Conservation (phyloP, 768 basidiomycete species). For the Mycena venus region DNA sequence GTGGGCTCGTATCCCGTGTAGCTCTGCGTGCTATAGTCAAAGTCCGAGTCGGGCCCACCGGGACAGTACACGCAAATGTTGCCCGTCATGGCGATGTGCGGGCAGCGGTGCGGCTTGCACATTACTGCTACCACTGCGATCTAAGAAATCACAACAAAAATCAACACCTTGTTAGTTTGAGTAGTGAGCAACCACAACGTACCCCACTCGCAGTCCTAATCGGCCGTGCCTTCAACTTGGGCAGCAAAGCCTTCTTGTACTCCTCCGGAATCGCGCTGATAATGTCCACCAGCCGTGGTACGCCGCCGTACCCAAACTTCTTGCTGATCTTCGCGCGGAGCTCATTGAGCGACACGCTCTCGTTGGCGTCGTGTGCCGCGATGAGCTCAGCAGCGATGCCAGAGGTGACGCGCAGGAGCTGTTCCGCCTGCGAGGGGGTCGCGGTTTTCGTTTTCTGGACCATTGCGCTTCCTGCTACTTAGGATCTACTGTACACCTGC, state of each 20-base stretch:
- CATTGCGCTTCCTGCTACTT: conserved; percentile 65
- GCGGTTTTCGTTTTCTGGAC: conserved; percentile 40
- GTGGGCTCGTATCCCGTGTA: conserved; percentile 97
- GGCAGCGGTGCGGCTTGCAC: conserved; percentile 99
- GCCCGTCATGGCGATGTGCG: conserved; percentile 99
- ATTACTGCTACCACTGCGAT: conserved; percentile 99
- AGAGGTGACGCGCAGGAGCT: conserved; percentile 90
- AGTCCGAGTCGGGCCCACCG: conserved; percentile 98
- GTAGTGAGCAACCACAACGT: conserved; percentile 68
- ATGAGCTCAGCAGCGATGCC: conserved; percentile 96
- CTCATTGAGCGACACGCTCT: conserved; percentile 88
- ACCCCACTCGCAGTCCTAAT: conserved; percentile 98
- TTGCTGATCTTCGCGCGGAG: conserved; percentile 91
- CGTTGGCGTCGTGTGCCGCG: conserved; percentile 83
- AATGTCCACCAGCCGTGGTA: conserved; percentile 96
- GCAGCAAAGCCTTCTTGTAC: conserved; percentile 91
- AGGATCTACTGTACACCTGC: too few relatives aligned
- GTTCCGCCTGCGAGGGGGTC: conserved; percentile 91
- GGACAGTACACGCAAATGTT: conserved; percentile 99
- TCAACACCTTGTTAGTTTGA: too few relatives aligned
- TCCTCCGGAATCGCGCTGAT: conserved; percentile 99
- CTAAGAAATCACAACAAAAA: conserved; percentile 75
- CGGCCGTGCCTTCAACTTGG: conserved; percentile 92
- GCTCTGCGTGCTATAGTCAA: conserved; percentile 98
- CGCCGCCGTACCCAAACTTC: conserved; percentile 87